These are phyloP conservation scores for Aspergillus saccharolyticus DNA, from an alignment of 495 filamentous ascomycete species.

Conservation along the genomic window DNA sequence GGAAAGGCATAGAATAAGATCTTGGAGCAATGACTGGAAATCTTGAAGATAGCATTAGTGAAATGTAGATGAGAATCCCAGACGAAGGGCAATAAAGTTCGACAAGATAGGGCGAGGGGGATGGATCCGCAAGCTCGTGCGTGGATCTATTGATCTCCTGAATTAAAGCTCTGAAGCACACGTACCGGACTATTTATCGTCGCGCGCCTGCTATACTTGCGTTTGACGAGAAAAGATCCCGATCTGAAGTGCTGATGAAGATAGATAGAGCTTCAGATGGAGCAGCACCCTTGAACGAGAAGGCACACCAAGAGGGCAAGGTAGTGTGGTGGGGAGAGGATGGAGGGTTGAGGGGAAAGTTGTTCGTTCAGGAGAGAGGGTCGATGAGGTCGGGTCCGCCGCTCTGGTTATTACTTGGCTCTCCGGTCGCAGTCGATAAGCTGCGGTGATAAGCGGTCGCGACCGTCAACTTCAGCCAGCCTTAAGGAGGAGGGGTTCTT, in stretches of 20 bases:
- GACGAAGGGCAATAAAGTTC: neutral
- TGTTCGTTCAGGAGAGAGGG: neutral
- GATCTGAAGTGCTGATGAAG: neutral
- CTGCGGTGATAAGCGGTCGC: neutral
- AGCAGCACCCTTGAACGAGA: neutral
- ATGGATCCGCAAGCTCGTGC: neutral
- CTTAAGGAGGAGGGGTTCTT: neutral
- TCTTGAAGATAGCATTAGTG: neutral
- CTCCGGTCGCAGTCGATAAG: neutral
- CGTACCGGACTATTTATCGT: neutral
- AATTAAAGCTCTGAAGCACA: neutral
- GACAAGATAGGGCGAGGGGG: neutral
- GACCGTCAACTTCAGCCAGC: neutral
- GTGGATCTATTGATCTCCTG: neutral
- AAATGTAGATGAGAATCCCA: neutral
- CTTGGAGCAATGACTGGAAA: neutral
- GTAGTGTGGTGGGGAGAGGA: neutral
- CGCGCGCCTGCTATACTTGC: neutral
- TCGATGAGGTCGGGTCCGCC: neutral
- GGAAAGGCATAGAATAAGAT: neutral
- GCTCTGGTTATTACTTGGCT: neutral
- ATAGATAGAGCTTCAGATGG: neutral
- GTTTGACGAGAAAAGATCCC: neutral
- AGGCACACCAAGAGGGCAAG: neutral
- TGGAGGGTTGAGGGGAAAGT: neutral